Base-by-base conservation (phyloP, 805 yeast genomes). In the Scheffersomyces lignosus region DNA sequence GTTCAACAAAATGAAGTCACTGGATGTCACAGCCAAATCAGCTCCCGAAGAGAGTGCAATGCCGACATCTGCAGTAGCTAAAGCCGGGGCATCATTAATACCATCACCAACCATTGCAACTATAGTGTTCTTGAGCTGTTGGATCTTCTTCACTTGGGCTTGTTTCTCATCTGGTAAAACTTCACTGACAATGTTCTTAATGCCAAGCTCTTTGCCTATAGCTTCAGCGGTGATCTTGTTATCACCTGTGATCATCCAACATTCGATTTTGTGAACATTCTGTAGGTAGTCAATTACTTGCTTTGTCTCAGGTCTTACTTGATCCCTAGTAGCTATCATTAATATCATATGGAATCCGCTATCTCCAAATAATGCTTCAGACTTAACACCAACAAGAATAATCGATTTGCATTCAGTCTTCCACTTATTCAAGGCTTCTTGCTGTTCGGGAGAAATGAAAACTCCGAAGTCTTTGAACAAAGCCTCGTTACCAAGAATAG, bases 21-120 rank as follows among this genome's bases (percentile, higher is more conserved):
- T 81, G 3, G 89, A 78, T 2, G 83, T 77, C 35, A 84, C 66
- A 0, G 93, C 90, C 32, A 85, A 64, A 46, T 86, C 93, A 1
- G 89, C 79, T 0, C 91, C 91, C 0, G 83, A 73, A 0, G 89
- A 84, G 43, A 85, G 66, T 0, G 93, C 89, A 31, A 85, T 71
- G 3, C 93, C 93, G 15, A 86, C 80, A 60, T 83, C 87, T 0
- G 93, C 87, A 1, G 75, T 65, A 3, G 88, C 75, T 34, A 86
- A 62, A 0, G 93, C 87, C 1, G 91, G 91, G 0, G 93, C 88
- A 58, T 86, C 93, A 54, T 85, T 86, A 23, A 85, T 79, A 15
- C 93, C 93, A 50, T 85, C 93, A 7, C 93, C 93, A 6, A 85
- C 81, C 90, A 85, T 83, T 0, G 87, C 89, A 15, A 64, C 60